These are phyloP conservation scores for Exsudoporus floridanus DNA, from an alignment of 1,284 basidiomycete genomes.

Conservation along the genomic window DNA sequence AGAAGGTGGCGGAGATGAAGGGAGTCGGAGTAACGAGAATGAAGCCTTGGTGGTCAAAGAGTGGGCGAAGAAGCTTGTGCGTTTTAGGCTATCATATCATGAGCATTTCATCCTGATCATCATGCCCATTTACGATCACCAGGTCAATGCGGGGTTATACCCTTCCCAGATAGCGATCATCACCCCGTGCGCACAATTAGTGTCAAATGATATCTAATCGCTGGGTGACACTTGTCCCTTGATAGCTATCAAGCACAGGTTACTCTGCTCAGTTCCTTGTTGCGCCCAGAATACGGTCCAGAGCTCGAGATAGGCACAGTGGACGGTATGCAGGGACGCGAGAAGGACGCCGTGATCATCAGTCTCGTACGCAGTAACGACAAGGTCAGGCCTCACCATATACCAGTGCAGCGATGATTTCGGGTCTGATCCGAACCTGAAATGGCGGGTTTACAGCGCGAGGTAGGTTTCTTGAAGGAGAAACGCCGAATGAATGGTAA, in stretches of 20 bases:
- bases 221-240: too few relatives aligned
- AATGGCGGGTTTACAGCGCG: conserved; percentile 48
- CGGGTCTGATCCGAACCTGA: not conserved
- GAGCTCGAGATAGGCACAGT: conserved; percentile 87
- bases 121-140: conserved; percentile 1
- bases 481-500: conserved; percentile 84
- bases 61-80: conserved; percentile 79
- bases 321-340: conserved; percentile 92
- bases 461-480: conserved; percentile 92
- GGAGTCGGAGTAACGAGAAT: conserved; percentile 90
- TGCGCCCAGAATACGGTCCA: conserved; percentile 67
- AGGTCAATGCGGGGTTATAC: conserved; percentile 71
- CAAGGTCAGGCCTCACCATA: conserved; percentile 44
- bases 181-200: too few relatives aligned
- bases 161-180: conserved; percentile 85
- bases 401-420: conserved; percentile 32
- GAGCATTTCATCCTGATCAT: not conserved
- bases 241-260: conserved; percentile 97
- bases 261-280: conserved; percentile 68
- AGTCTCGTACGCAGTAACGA: conserved; percentile 88
- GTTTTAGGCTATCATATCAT: conserved; percentile 27
- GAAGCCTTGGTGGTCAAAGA: conserved; percentile 82
- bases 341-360: conserved; percentile 88
- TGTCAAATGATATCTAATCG: too few relatives aligned
- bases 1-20: conserved; percentile 71